Base-by-base conservation (phyloP, 257 asterid species). In the Solanum verrucosum region DNA sequence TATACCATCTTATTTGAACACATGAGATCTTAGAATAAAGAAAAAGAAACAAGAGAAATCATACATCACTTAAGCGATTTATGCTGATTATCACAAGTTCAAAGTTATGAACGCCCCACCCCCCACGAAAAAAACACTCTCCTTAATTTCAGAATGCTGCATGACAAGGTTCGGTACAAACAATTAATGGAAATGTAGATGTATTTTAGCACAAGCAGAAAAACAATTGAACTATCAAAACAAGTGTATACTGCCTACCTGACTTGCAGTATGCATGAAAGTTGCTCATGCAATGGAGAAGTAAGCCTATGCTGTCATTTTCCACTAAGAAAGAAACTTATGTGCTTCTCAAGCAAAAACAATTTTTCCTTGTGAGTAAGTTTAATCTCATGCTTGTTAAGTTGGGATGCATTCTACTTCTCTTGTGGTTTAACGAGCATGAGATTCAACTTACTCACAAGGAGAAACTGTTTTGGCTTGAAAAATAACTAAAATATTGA, bases 301-400 rank as follows among this genome's bases (percentile, higher is more conserved):
- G 44, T 91, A 88, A 97, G 87, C 94, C 93, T 94, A 35, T 95
- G 95, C 33, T 95, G 98, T 88, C 95, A 92, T 84, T 94, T 89
- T 74, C 94, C 90, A 87, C 49, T 93, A n/a, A 96, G 92, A 93
- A 96, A 88, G 85, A 83, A 91, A 33, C 87, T 75, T 78, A 96
- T 95, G 93, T 95, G 96, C 90, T 91, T 94, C 90, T 95, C 97
- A 90, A 93, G 89, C 21, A 92, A 92, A 78, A 9, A 87, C 73
- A 93, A 60, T 91, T 93, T 97, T 4, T 95, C 98, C 92, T 90
- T 92, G 90, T 94, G 95, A 75, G 14, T 33, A 75, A 83, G 88
- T 87, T 89, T 93, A 87, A 95, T 88, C 1, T 93, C 98, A 27
- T 89, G 93, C 93, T 93, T 96, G 88, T 85, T 90, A 73, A 92